Evolutionary conservation across 2,329 filamentous ascomycete genomes (phyloP).

Genomic region (Botrytis aclada): DNA sequence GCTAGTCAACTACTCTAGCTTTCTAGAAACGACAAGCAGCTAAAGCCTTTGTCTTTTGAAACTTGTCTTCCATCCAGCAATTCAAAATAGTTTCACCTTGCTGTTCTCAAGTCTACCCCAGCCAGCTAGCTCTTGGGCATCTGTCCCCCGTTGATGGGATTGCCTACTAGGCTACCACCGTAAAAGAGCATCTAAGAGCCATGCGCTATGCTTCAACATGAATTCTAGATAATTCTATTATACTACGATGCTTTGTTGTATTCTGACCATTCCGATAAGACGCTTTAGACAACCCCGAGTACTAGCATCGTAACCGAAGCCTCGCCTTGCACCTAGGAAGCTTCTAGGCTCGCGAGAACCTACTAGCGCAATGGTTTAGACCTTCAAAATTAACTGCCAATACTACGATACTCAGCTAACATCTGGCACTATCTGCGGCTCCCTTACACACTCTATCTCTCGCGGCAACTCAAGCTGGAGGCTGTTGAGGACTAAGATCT

Average conservation of each 20-base stretch:
- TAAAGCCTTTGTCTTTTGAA: neutral
- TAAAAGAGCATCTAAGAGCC: neutral
- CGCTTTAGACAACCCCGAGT: no score
- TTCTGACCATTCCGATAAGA: no score
- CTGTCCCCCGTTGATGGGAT: fast-evolving
- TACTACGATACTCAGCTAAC: neutral
- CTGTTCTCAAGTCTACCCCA: neutral
- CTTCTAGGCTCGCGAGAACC: neutral
- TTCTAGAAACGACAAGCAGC: neutral
- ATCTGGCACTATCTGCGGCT: neutral
- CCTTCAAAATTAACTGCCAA: neutral
- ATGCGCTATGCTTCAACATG: neutral
- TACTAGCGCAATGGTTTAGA: neutral
- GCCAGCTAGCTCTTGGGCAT: fast-evolving
- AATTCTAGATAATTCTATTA: neutral
- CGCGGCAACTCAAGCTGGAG: neutral
- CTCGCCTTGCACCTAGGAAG: neutral
- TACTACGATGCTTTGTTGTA: neutral
- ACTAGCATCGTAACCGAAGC: fast-evolving
- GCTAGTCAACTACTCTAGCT: fast-evolving
- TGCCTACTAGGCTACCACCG: fast-evolving
- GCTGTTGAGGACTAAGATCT: neutral
- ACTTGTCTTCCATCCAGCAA: neutral
- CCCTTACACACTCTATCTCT: fast-evolving
- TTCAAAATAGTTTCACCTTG: fast-evolving